phyloP scores from a whole-genome alignment of 192 early-diverging fungal genomes.

The Coemansia sp. region DNA sequence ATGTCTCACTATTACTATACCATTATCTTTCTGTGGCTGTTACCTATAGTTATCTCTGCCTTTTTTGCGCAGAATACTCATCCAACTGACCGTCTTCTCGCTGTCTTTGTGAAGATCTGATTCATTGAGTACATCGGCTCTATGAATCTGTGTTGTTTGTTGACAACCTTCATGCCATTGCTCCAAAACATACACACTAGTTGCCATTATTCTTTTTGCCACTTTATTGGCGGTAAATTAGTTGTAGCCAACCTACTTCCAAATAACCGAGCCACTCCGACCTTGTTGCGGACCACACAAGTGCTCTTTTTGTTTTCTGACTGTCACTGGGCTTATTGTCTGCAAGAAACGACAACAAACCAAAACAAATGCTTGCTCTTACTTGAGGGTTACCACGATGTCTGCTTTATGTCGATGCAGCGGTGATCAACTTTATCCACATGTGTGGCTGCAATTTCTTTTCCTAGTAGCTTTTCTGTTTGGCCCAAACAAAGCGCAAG shows the following conservation, averaged over 20 bases:
- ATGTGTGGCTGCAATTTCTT: background rate
- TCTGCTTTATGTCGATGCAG: background rate
- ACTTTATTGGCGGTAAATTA: background rate
- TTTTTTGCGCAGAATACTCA: background rate
- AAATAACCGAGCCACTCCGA: background rate
- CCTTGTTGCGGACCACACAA: background rate
- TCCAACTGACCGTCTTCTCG: background rate
- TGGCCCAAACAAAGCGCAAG: background rate
- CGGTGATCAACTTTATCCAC: background rate
- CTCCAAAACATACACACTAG: conserved; percentile 2
- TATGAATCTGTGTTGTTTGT: background rate
- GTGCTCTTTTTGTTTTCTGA: background rate
- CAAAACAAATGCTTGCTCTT: background rate
- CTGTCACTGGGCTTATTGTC: background rate
- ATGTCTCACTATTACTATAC: background rate
- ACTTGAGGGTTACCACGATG: background rate
- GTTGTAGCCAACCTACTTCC: background rate
- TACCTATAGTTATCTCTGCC: background rate
- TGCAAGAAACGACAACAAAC: background rate
- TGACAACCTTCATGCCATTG: background rate
- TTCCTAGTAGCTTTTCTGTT: background rate
- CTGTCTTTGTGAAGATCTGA: background rate
- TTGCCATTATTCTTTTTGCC: background rate
- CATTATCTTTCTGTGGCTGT: conserved; percentile 7
- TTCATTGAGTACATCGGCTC: conserved; percentile 1